Evolutionary conservation across 1,139 yeast genomes (phyloP), one percentile per base, ranked within the genome.

Genomic region (Pichia sp.): DNA sequence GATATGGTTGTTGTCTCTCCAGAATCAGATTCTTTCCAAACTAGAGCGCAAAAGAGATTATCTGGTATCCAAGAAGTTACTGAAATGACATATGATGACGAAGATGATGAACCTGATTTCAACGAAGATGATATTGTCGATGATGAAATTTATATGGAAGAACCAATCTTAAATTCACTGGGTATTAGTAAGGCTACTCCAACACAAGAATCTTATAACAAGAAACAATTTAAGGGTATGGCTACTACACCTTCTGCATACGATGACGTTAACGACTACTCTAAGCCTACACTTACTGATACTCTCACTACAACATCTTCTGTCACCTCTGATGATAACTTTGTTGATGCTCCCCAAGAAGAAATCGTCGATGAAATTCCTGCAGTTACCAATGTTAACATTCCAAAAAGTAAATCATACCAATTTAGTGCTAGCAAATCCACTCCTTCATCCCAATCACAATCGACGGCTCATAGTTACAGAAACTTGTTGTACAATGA

Each of bases 11-110:
- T 48, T 24, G 46, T 40, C 11, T 19, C 47, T 4, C 41, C 41
- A n/a, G 38, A 40, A 18, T 6, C 32, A 6, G 48, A 42, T 15
- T 44, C 46, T 2, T 46, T 44, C 34, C 35, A 35, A 3, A 35
- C 36, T 11, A 38, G 37, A 21, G 47, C 54, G 4, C 40, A 35
- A 5, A 51, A 45, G 8, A 39, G 56, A 22, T 31, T 53, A 19
- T 51, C 55, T 5, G 53, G 50, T 38, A 50, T 53, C 19, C 53
- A 47, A 19, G 56, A 52, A 24, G 56, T 50, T 3, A 51, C 59
- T 17, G 67, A 62, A 44, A 24, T 24, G 27, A 58, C 54, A 14
- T 62, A 62, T 34, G 65, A 62, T 45, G 45, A 42, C 10, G 31
- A 38, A 1, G 21, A 37, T 18, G 44, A 37, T 28, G 32, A n/a